Evolutionary conservation across 805 yeast species (phyloP).

Genomic region (Blastobotrys robertii): DNA sequence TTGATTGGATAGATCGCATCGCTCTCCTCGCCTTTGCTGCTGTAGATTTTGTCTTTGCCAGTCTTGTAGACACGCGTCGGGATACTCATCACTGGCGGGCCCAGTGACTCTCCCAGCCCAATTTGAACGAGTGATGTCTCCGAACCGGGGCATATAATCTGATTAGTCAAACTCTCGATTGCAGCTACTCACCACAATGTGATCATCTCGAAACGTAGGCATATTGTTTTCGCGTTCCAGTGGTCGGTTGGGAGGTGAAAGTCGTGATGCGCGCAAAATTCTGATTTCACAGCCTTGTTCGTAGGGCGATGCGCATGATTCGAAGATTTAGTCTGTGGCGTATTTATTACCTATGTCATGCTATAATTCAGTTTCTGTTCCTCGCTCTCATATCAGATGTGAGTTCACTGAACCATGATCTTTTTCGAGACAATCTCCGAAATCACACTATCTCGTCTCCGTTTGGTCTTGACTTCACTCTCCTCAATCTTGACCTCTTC

Average conservation of each 20-base stretch:
- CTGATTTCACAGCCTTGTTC: too few species aligned
- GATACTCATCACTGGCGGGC: conserved; percentile 64
- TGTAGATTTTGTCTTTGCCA: conserved; percentile 22
- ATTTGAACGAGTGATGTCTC: conserved; percentile 62
- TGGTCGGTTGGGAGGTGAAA: not conserved
- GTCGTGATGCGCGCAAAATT: not conserved
- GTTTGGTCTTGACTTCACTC: too few species aligned
- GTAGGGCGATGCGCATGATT: too few species aligned
- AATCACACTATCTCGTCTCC: too few species aligned
- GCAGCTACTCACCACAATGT: conserved; percentile 24
- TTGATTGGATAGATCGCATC: conserved; percentile 52
- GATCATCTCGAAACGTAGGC: conserved; percentile 31
- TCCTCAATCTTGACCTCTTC: too few species aligned
- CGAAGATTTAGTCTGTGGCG: too few species aligned
- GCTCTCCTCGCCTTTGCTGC: conserved; percentile 32
- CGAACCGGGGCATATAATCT: conserved; percentile 74
- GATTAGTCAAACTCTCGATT: not conserved
- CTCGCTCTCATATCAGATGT: too few species aligned
- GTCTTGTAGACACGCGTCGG: conserved; percentile 62
- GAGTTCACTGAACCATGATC: too few species aligned
- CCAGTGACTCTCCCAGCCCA: conserved; percentile 63
- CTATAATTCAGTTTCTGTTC: too few species aligned
- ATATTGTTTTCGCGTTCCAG: conserved; percentile 8
- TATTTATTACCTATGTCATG: not conserved
- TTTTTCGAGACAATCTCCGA: too few species aligned